A percentile compares a stretch with the other conserved stretches of the same genome.
phyloP scores from a whole-genome alignment of 768 basidiomycete genomes.

The Psilocybe tampanensis region DNA sequence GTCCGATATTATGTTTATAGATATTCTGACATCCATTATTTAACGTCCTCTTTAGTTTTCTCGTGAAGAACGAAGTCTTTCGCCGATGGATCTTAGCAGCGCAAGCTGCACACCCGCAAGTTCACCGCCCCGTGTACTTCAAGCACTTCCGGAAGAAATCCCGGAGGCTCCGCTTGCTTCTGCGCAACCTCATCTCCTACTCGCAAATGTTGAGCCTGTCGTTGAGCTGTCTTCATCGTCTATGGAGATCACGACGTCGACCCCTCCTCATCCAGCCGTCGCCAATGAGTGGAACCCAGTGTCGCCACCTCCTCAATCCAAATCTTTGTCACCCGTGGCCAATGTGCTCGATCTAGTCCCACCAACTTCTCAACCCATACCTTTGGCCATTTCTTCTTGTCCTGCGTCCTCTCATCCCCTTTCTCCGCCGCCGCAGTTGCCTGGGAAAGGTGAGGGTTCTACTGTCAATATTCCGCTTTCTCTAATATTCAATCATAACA shows the following conservation, averaged over 20 bases:
- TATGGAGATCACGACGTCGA: background rate
- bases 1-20: conserved; percentile 14
- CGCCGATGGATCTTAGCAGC: conserved; percentile 66
- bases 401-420: background rate
- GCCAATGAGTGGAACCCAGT: no score
- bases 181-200: background rate
- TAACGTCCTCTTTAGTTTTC: conserved; percentile 13
- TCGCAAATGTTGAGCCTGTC: background rate
- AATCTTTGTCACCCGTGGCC: background rate
- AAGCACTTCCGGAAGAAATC: conserved; percentile 5
- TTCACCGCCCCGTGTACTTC: conserved; percentile 12
- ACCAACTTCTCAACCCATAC: background rate
- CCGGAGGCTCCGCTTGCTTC: background rate
- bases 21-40: background rate
- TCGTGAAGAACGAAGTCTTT: conserved; percentile 48
- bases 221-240: background rate
- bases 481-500: background rate
- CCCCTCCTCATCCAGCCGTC: background rate
- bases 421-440: background rate
- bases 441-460: background rate
- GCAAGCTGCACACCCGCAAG: conserved; percentile 33
- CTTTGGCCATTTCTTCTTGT: background rate
- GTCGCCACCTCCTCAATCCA: no score
- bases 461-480: background rate
- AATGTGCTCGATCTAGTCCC: background rate